phyloP scores from a whole-genome alignment of 805 yeast genomes.

The Yarrowia porcina region DNA sequence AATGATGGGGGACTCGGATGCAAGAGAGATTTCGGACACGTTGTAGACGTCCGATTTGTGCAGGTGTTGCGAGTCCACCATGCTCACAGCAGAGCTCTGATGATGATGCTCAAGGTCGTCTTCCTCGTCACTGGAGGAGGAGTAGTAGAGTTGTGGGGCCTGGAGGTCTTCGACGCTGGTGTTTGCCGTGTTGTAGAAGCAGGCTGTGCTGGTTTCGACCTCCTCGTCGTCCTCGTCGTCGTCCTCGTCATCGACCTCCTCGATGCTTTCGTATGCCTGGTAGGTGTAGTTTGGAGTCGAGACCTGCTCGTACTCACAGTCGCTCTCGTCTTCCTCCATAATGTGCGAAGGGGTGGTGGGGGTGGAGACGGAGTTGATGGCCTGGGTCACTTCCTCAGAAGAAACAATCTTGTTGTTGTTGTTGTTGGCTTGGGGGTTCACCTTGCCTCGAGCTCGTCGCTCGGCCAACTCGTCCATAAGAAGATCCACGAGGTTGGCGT shows the following conservation, averaged over 20 bases:
- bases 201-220: not conserved
- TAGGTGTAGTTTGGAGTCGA: conserved; percentile 16
- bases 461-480: conserved; percentile 47
- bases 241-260: conserved; percentile 31
- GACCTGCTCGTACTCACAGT: conserved; percentile 15
- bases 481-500: conserved; percentile 67
- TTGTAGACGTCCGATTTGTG: not conserved
- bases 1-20: conserved; percentile 3
- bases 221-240: conserved; percentile 29
- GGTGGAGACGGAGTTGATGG: not conserved
- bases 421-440: too few species aligned
- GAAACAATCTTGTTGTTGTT: not conserved
- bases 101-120: conserved; percentile 27
- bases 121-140: conserved; percentile 31
- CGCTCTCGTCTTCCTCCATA: conserved; percentile 31
- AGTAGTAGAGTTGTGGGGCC: conserved; percentile 30
- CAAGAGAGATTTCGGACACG: not conserved
- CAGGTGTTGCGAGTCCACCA: not conserved
- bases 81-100: too few species aligned
- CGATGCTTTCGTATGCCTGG: conserved; percentile 26
- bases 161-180: conserved; percentile 13
- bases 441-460: conserved; percentile 28
- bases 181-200: conserved; percentile 19
- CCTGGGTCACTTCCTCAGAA: conserved; percentile 26
- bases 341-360: conserved; percentile 23